Base-by-base conservation (phyloP, 352 stramenopile genomes). In the Phytopythium ostracodes region DNA sequence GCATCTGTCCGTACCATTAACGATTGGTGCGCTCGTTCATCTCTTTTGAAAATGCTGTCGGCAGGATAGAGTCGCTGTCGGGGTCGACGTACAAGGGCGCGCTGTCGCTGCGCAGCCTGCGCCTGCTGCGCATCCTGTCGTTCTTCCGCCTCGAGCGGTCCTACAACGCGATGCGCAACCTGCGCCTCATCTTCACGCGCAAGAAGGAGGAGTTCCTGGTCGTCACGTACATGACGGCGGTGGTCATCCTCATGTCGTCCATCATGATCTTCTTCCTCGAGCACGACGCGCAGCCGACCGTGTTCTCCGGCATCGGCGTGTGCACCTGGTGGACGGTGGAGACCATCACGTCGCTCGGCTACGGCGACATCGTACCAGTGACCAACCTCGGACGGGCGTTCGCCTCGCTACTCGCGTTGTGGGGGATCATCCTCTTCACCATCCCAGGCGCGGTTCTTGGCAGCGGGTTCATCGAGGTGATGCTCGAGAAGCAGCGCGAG, bases 121-220 rank as follows among this genome's bases (percentile, higher is more conserved):
- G 79, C n/a, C 60, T 89, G 20, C 65, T 89, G 22, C 71, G 79
- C 22, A 68, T 89, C 57, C 57, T 88, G 40, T 86, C 78, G 22
- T 87, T 89, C 49, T 44, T 88, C 40, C 74, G 76, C 0, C 59
- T 89, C 7, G 79, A 89, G 56, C 76, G 79, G 11, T 84, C 75
- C 56, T 89, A 89, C 61, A 81, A 76, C 29, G 79, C 78, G 4
- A 77, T 88, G 68, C 77, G 79, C 53, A 84, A 81, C 56, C 59
- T 89, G 1, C 72, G 71, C 42, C 65, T 71, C 7, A 79, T 89
- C 36, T 87, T 89, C 36, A 55, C 64, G 15, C 70, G 65, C 50
- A 89, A 88, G 58, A 81, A 87, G 53, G 77, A 88, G 54, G 79
- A 89, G 53, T 68, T 89, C 20, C 54, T 85, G 12, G 79, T 89